Conservation (phyloP, 208 protist genomes). For the Leishmania tropica region DNA sequence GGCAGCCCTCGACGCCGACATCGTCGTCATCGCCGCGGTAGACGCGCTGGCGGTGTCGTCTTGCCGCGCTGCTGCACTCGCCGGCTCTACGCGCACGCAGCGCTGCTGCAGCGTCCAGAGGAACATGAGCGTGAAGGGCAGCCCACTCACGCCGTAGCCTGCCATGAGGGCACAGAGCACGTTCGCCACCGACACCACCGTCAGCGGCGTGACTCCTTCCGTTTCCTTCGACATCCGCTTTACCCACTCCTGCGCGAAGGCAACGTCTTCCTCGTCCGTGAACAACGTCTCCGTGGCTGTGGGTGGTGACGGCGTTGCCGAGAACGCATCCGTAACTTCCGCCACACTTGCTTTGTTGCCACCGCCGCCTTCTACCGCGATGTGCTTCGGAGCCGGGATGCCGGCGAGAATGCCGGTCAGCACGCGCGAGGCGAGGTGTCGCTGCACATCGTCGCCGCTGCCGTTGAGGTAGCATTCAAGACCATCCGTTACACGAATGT, state of each 20-base stretch:
- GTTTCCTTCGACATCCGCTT: conserved; percentile 19
- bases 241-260: conserved; percentile 65
- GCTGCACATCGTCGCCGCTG: conserved; percentile 36
- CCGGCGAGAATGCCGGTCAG: conserved; percentile 60
- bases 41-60: conserved; percentile 15
- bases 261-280: conserved; percentile 59
- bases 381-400: conserved; percentile 24
- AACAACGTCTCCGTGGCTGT: conserved; percentile 16
- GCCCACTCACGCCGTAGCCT: conserved; percentile 41
- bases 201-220: conserved; percentile 44
- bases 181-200: conserved; percentile 60
- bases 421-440: conserved; percentile 45
- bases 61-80: neutral
- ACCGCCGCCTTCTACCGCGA: neutral
- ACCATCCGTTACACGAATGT: conserved; percentile 35
- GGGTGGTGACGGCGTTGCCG: neutral
- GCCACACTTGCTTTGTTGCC: neutral
- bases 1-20: conserved; percentile 18
- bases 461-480: conserved; percentile 40
- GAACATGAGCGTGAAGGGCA: conserved; percentile 62
- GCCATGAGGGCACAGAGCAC: conserved; percentile 58
- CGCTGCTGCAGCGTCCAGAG: conserved; percentile 53
- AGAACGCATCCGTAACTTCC: neutral
- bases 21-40: conserved; percentile 13
- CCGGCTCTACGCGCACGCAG: conserved; percentile 29